Conservation (phyloP, 345 rosid genomes). For the Capsella bursapastoris region DNA sequence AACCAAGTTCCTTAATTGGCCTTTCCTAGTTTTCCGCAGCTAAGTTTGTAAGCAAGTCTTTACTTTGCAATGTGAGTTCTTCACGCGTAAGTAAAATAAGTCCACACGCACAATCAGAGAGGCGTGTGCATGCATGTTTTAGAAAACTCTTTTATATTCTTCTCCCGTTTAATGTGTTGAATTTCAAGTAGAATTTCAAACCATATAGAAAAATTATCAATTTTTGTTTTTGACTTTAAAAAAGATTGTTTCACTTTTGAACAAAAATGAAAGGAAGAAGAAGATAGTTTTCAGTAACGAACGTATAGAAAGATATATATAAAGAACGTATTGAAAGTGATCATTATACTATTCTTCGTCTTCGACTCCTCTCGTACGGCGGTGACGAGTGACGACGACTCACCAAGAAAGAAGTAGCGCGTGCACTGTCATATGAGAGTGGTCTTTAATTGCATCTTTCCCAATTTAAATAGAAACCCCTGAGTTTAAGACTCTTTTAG, state of each 20-base stretch:
- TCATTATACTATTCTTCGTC: background rate
- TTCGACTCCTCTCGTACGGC: constrained; percentile 15
- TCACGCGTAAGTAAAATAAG: constrained; percentile 8
- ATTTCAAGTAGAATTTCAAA: too few relatives aligned
- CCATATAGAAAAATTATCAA: too few relatives aligned
- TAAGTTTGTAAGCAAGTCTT: constrained; percentile 10
- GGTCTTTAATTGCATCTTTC: constrained; percentile 14
- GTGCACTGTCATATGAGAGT: constrained; percentile 7
- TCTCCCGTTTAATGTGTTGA: too few relatives aligned
- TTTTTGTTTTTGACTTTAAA: too few relatives aligned
- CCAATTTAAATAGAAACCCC: constrained; percentile 32
- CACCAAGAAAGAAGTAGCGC: background rate
- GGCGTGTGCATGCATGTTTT: background rate
- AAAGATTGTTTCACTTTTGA: too few relatives aligned
- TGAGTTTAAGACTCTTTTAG: constrained; percentile 29
- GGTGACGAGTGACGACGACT: background rate
- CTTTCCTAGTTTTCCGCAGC: constrained; percentile 33
- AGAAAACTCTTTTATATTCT: too few relatives aligned
- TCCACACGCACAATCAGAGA: background rate
- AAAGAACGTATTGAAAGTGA: background rate
- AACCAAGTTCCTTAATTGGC: background rate
- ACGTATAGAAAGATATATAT: too few relatives aligned
- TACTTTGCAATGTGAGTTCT: background rate
- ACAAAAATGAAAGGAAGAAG: too few relatives aligned
- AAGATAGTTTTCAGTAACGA: too few relatives aligned